Evolutionary conservation across 2,329 filamentous ascomycete genomes (phyloP).

Genomic region (Pseudogymnoascus sp.): DNA sequence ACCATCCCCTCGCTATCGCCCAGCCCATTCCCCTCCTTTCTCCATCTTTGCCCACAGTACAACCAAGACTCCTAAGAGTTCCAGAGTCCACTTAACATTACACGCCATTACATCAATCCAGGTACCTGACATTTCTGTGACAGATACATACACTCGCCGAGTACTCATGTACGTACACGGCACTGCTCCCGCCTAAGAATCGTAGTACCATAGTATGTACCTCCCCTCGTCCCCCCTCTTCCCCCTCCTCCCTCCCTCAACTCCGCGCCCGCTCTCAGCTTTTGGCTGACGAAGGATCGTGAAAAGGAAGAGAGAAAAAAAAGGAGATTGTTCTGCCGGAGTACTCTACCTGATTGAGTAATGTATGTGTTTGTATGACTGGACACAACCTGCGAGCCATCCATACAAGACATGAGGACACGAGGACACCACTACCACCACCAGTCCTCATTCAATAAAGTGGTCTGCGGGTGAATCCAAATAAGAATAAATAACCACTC

Average conservation of each 20-base stretch:
- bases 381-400: background rate
- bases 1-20: background rate
- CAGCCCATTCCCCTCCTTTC: background rate
- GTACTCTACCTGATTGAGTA: constrained; percentile 1
- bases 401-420: background rate
- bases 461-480: background rate
- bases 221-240: background rate
- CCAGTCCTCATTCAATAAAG: background rate
- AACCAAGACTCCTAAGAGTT: no score
- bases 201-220: background rate
- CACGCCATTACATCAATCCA: background rate
- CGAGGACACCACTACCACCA: background rate
- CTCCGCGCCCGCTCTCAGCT: background rate
- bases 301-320: background rate
- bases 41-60: background rate
- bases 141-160: background rate
- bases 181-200: background rate
- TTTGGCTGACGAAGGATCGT: constrained; percentile 4
- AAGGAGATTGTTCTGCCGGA: background rate
- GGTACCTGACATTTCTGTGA: background rate
- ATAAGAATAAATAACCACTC: background rate
- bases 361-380: constrained; percentile 1
- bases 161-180: constrained; percentile 1
- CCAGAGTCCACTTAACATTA: background rate
- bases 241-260: background rate